These are phyloP conservation scores for Ulota crispa DNA, from an alignment of 225 moss, liverwort and hornwort species.

Conservation along the genomic window DNA sequence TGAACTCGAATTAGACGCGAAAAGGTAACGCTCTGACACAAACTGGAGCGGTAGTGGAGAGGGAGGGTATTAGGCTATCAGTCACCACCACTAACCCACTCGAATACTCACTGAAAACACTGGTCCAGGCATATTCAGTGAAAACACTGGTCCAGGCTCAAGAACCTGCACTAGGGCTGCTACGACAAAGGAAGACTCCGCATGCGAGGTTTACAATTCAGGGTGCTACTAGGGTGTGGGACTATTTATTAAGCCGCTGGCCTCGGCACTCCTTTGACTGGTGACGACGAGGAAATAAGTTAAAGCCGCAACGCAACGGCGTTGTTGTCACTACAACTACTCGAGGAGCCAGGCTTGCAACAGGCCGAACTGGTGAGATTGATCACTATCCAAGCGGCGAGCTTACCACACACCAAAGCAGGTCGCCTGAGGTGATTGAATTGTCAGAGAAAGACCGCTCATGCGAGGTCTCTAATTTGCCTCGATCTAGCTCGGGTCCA, in stretches of 20 bases:
- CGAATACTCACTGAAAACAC: not conserved
- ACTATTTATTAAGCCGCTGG: not conserved
- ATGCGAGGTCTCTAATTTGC: not conserved
- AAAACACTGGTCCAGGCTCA: too few relatives aligned
- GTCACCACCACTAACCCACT: not conserved
- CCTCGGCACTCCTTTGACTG: not conserved
- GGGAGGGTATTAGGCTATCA: not conserved
- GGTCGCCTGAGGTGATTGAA: not conserved
- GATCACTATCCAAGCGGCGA: not conserved
- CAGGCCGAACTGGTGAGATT: not conserved
- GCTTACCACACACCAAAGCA: conserved; percentile 5
- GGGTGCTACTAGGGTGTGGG: not conserved
- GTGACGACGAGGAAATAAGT: not conserved
- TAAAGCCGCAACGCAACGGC: too few relatives aligned
- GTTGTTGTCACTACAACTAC: too few relatives aligned
- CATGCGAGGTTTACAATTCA: too few relatives aligned
- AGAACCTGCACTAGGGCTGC: too few relatives aligned
- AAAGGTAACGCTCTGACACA: not conserved
- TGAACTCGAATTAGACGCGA: not conserved
- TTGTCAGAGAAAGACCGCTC: not conserved
- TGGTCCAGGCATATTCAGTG: too few relatives aligned
- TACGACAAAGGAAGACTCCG: too few relatives aligned
- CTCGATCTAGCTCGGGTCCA: not conserved
- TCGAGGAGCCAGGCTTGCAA: not conserved
- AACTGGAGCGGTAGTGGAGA: not conserved